Evolutionary conservation across 352 stramenopile genomes (phyloP), one percentile per base, ranked within the genome.

Genomic region (Globisporangium viniferum): DNA sequence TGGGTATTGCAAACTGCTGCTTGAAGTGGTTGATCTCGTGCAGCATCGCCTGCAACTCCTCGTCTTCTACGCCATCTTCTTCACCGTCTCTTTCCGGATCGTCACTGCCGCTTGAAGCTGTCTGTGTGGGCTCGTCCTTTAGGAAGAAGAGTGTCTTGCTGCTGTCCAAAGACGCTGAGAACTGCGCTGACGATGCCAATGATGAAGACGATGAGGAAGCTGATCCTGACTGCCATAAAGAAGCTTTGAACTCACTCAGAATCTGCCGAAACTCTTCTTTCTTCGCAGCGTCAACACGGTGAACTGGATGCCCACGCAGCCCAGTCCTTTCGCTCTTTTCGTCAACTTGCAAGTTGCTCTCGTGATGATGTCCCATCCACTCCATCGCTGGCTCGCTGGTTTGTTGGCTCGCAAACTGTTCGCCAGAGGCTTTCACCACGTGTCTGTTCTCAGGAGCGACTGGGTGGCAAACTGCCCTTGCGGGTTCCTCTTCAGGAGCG

Each of bases 241-340:
- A 89, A 55, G 69, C 70, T 53, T 78, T 78, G 63, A 88, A 86
- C 58, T 85, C 77, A 62, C 71, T 60, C 24, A 90, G 63, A 7
- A 81, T 79, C 5, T 67, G 64, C 0, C 79, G 64, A 64, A 88
- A 88, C 68, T 86, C 79, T 14, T 70, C 53, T 24, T 80, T 76
- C 53, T 82, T 79, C 15, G 54, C 29, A 27, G 62, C 33, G 53
- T 73, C 60, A 15, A 72, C 49, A 12, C 29, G 15, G 36, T 41
- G 39, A 70, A 54, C 15, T 29, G 49, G 18, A 55, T 2, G 36
- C 24, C 35, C 27, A 33, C 7, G 18, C 39, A 44, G 18, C 41
- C 18, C 54, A 29, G 7, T 57, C 7, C 8, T 5, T 54, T 18
- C 6, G 22, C 35, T 46, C 35, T 24, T 22, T 24, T 14, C 6